A percentile compares a stretch with the other conserved stretches of the same genome.
Conservation (phyloP, 768 basidiomycete species). For the Tricholoma bakamatsutake region DNA sequence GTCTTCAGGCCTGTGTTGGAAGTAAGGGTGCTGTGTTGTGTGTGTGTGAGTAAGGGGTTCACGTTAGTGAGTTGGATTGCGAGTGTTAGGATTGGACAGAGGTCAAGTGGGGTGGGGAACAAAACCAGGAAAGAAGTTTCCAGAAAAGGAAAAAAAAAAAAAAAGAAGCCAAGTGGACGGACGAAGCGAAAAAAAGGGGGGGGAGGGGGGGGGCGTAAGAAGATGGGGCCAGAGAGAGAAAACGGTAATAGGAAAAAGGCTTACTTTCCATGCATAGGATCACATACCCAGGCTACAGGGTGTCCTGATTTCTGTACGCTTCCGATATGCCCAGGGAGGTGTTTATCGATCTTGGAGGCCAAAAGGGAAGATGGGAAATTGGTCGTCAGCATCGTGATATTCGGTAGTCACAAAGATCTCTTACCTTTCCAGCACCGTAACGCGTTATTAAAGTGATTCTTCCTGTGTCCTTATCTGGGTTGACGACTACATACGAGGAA, state of each 20-base stretch:
- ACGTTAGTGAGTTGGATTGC: background rate
- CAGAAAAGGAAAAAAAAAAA: background rate
- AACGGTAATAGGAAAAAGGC: conserved; percentile 17
- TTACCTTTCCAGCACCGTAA: conserved; percentile 84
- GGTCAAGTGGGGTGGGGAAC: conserved; percentile 1
- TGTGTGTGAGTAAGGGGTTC: no score
- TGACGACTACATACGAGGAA: conserved; percentile 55
- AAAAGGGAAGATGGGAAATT: background rate
- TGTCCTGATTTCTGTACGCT: conserved; percentile 78
- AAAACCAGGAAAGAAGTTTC: background rate
- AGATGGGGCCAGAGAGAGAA: conserved; percentile 16
- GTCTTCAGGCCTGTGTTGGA: conserved; percentile 83
- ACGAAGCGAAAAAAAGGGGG: no score
- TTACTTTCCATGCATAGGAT: conserved; percentile 99
- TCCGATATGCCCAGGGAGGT: conserved; percentile 74
- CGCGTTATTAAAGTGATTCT: conserved; percentile 88
- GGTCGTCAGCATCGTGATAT: conserved; percentile 3
- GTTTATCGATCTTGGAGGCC: conserved; percentile 54
- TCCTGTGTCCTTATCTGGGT: conserved; percentile 78
- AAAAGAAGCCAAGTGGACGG: no score
- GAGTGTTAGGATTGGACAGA: background rate
- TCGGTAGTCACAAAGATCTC: background rate
- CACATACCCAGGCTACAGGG: conserved; percentile 91
- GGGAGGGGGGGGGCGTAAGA: background rate
- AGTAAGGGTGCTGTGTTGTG: conserved; percentile 87